Evolutionary conservation across 1,139 yeast species (phyloP).

Genomic region (Saccharomycopsis hybrid): DNA sequence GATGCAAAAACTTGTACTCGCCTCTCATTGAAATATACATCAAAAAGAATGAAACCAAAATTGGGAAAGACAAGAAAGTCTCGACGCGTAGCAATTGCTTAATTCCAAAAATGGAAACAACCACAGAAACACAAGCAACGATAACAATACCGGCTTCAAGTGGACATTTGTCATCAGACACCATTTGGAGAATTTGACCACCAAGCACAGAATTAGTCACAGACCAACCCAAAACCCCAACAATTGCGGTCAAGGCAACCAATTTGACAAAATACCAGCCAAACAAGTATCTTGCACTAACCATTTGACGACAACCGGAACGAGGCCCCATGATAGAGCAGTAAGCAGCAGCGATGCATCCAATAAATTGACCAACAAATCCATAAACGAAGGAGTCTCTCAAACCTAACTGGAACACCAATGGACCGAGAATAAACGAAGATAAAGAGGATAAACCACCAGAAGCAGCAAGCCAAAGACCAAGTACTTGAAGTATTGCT

Average conservation of each 20-base stretch:
- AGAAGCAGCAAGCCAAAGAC: conserved; percentile 79
- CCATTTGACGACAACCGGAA: conserved; percentile 85
- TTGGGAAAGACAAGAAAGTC: conserved; percentile 62
- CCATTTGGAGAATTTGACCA: conserved; percentile 66
- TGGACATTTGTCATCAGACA: conserved; percentile 59
- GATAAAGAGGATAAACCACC: conserved; percentile 86
- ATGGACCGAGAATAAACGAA: conserved; percentile 67
- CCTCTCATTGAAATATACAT: conserved; percentile 52
- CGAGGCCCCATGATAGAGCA: conserved; percentile 83
- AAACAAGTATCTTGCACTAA: conserved; percentile 67
- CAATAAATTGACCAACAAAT: conserved; percentile 53
- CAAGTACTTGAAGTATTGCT: conserved; percentile 55
- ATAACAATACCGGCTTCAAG: conserved; percentile 69
- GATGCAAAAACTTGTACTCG: conserved; percentile 28
- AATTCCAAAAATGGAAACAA: conserved; percentile 73
- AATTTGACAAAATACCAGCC: conserved; percentile 81
- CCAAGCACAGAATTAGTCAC: conserved; percentile 81
- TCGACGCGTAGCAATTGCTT: conserved; percentile 64
- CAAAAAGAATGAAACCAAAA: conserved; percentile 58
- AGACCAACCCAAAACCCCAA: conserved; percentile 84
- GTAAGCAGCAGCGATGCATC: conserved; percentile 72
- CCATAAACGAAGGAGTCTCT: conserved; percentile 57
- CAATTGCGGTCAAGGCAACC: conserved; percentile 58
- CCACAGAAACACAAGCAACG: conserved; percentile 54
- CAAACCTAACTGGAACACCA: conserved; percentile 61